phyloP scores from a whole-genome alignment of 1,139 yeast species.

The Kurtzmaniella natalensis region DNA sequence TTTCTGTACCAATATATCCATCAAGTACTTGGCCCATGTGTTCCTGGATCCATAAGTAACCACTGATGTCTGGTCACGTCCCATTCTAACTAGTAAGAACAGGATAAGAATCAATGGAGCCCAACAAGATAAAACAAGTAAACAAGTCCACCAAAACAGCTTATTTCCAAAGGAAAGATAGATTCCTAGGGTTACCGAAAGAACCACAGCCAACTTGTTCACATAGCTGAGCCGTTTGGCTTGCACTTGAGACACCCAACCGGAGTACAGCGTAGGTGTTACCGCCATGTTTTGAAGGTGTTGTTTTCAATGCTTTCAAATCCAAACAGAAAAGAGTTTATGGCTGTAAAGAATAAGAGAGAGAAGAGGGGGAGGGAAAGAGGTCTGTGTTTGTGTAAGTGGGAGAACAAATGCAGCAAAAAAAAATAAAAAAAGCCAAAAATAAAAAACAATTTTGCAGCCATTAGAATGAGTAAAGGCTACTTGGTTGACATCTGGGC shows the following conservation, averaged over 20 bases:
- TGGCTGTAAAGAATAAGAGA: no score
- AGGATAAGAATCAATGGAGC: conserved; percentile 15
- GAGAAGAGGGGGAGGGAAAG: background rate
- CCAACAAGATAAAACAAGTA: conserved; percentile 14
- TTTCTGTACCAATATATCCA: conserved; percentile 42
- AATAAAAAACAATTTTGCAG: no score
- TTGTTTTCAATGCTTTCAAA: no score
- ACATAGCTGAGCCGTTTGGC: conserved; percentile 13
- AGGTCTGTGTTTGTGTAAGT: no score
- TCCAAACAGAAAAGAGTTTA: no score
- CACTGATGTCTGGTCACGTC: conserved; percentile 47
- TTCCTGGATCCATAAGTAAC: conserved; percentile 49
- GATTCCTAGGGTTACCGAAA: conserved; percentile 7
- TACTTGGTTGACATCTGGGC: no score
- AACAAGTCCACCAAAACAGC: conserved; percentile 23
- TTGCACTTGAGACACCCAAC: conserved; percentile 10
- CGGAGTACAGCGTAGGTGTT: conserved; percentile 9
- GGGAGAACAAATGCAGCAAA: no score
- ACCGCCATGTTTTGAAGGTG: background rate
- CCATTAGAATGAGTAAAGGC: no score
- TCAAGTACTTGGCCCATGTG: conserved; percentile 44
- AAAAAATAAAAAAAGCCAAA: no score
- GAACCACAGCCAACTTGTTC: conserved; percentile 11
- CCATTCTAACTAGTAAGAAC: conserved; percentile 32
- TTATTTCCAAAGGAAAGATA: background rate